These are phyloP conservation scores for Yarrowia deformans DNA, from an alignment of 805 yeast species.

Conservation along the genomic window DNA sequence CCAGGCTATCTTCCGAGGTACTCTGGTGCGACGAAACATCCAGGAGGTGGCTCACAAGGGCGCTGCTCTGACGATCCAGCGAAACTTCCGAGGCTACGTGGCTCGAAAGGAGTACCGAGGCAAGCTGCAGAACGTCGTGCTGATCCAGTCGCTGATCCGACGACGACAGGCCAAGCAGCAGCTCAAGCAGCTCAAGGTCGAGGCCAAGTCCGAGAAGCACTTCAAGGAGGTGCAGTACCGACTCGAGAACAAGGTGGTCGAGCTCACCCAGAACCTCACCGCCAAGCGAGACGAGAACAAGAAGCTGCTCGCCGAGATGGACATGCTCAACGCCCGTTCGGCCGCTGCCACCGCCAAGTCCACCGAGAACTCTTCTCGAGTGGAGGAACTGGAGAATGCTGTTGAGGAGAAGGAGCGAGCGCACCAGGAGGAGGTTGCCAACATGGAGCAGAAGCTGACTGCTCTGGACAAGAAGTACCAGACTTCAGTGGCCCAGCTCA, in stretches of 20 bases:
- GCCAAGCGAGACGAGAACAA: conserved; percentile 83
- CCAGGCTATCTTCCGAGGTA: conserved; percentile 65
- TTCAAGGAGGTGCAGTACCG: conserved; percentile 90
- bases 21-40: conserved; percentile 60
- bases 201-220: conserved; percentile 90
- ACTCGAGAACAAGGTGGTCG: conserved; percentile 96
- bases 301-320: conserved; percentile 68
- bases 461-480: conserved; percentile 46
- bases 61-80: conserved; percentile 79
- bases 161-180: conserved; percentile 74
- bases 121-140: conserved; percentile 63
- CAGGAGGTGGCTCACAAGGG: conserved; percentile 59
- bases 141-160: conserved; percentile 80
- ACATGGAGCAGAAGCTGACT: conserved; percentile 43
- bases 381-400: conserved; percentile 47
- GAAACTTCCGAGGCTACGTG: conserved; percentile 68
- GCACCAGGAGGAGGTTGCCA: conserved; percentile 42
- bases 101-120: conserved; percentile 63
- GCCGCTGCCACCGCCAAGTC: conserved; percentile 40
- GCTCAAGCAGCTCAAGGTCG: conserved; percentile 71
- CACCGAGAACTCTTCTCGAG: conserved; percentile 27
- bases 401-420: conserved; percentile 43
- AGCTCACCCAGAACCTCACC: conserved; percentile 84
- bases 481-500: conserved; percentile 45
- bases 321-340: conserved; percentile 45